These are phyloP conservation scores for Sporothrix pallida DNA, from an alignment of 2,329 filamentous ascomycete species.

Conservation along the genomic window DNA sequence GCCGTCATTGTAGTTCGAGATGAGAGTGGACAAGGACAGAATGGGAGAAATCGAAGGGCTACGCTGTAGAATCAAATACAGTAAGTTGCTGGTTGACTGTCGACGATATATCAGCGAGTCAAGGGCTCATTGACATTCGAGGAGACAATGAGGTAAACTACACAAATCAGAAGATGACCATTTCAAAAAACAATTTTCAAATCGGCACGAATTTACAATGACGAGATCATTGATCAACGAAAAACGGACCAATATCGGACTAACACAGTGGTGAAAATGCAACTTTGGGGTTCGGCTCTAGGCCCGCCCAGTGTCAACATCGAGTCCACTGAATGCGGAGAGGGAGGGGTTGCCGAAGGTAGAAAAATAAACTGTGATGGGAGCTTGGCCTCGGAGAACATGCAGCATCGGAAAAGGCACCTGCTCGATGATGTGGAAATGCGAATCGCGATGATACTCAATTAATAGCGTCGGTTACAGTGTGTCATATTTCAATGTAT, in stretches of 20 bases:
- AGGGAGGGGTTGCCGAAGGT: neutral
- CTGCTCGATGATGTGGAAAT: neutral
- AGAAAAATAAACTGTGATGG: neutral
- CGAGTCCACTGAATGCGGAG: neutral
- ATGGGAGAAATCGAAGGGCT: too few relatives aligned
- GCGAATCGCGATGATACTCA: neutral
- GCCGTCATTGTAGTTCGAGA: neutral
- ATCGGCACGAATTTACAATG: neutral
- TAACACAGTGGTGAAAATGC: neutral
- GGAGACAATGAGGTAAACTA: neutral
- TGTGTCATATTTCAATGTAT: neutral
- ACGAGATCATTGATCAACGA: neutral
- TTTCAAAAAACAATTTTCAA: neutral
- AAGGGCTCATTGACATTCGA: too few relatives aligned
- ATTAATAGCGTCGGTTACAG: too few relatives aligned
- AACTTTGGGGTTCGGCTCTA: neutral
- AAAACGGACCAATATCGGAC: conserved; percentile 8
- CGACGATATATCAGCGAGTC: too few relatives aligned
- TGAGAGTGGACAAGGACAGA: neutral
- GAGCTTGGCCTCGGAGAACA: neutral
- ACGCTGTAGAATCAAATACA: too few relatives aligned
- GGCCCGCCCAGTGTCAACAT: neutral
- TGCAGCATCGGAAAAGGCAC: neutral
- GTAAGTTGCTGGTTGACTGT: too few relatives aligned
- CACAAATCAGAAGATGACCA: neutral